A percentile compares a stretch with the other conserved stretches of the same genome.
Evolutionary conservation across 331 rosid genomes (phyloP).

Genomic region (Saraca asoca): DNA sequence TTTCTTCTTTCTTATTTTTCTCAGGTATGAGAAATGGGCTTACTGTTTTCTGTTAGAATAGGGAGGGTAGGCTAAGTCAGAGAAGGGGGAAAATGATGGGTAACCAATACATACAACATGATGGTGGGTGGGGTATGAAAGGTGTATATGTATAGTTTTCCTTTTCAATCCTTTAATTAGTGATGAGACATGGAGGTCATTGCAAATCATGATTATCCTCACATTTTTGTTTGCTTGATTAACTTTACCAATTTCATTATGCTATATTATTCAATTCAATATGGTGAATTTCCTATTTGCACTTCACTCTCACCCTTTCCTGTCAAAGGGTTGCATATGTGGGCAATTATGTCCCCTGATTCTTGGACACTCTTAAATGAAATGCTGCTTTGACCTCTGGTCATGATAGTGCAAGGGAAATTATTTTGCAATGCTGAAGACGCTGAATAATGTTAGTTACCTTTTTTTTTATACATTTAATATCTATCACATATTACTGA

Average conservation of each 20-base stretch:
- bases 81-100: constrained; percentile 40
- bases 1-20: constrained; percentile 19
- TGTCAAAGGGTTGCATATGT: neutral
- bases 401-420: neutral
- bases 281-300: constrained; percentile 16
- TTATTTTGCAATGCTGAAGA: no score
- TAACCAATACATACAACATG: constrained; percentile 61
- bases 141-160: constrained; percentile 82
- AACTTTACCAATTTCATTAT: constrained; percentile 35
- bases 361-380: constrained; percentile 25
- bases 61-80: constrained; percentile 48
- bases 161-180: constrained; percentile 58
- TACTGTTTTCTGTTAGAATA: constrained; percentile 47
- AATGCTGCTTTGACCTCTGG: constrained; percentile 23
- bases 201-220: constrained; percentile 63
- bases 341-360: constrained; percentile 21
- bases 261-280: constrained; percentile 28
- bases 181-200: constrained; percentile 57
- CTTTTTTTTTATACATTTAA: no score
- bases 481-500: no score
- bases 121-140: constrained; percentile 65
- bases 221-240: constrained; percentile 39
- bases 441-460: no score
- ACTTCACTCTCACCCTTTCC: constrained; percentile 21
- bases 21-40: constrained; percentile 43